Conservation (phyloP, 345 rosid species). For the Cochlearia excelsa region DNA sequence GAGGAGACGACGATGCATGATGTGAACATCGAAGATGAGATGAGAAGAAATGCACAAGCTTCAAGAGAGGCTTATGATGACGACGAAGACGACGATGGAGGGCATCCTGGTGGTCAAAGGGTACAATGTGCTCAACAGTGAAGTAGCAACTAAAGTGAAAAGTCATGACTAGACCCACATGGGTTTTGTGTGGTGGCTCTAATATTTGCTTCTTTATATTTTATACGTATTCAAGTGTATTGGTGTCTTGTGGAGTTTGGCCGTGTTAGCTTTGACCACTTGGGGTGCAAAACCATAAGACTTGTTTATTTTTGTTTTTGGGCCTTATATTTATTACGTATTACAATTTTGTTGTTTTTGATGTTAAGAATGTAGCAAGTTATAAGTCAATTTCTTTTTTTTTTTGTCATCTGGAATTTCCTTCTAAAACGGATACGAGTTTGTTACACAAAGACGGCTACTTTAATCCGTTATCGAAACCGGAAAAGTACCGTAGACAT, state of each 20-base stretch:
- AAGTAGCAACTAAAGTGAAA: slow-evolving; percentile 3
- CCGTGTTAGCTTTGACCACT: slow-evolving; percentile 15
- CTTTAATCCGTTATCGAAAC: no score
- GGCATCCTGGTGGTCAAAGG: slow-evolving; percentile 51
- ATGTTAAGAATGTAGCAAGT: no score
- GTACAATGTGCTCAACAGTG: slow-evolving; percentile 84
- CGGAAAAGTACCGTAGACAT: no score
- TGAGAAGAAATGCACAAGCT: slow-evolving; percentile 58
- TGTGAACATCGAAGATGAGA: slow-evolving; percentile 66
- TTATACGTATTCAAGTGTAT: slow-evolving; percentile 13
- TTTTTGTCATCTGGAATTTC: no score
- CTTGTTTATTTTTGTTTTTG: no score
- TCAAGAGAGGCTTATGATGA: slow-evolving; percentile 59
- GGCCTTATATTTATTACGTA: no score
- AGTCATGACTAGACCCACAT: slow-evolving; percentile 22
- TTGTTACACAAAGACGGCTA: no score
- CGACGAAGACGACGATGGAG: slow-evolving; percentile 44
- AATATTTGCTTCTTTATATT: neutral
- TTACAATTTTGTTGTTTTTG: no score
- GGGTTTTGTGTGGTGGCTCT: slow-evolving; percentile 11
- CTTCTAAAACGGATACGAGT: no score
- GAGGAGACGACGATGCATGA: slow-evolving; percentile 74
- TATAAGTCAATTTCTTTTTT: no score
- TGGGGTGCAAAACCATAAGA: neutral
- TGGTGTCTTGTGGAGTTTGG: slow-evolving; percentile 29